Evolutionary conservation across 2,329 filamentous ascomycete genomes (phyloP).

Genomic region (Pezicula radicicola): DNA sequence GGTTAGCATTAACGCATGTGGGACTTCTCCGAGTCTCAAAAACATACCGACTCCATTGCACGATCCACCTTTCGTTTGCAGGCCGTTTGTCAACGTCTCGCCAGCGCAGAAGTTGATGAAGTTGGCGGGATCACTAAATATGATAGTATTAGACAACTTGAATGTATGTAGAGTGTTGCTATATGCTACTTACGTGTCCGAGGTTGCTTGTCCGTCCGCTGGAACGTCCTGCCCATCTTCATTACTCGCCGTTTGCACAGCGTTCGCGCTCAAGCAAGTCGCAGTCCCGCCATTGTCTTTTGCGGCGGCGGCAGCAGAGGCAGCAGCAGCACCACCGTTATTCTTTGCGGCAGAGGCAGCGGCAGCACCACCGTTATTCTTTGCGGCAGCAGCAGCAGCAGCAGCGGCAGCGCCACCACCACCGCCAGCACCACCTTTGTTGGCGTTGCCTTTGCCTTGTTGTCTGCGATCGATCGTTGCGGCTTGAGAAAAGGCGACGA

Average conservation of each 20-base stretch:
- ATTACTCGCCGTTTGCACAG: constrained; percentile 14
- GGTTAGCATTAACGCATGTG: background rate
- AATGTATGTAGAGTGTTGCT: background rate
- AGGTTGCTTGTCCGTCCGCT: constrained; percentile 23
- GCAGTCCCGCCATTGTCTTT: constrained; percentile 25
- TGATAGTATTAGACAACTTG: constrained; percentile 15
- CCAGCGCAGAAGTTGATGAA: constrained; percentile 26
- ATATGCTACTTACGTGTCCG: constrained; percentile 24
- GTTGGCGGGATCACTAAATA: constrained; percentile 35
- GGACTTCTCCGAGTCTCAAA: too few species aligned
- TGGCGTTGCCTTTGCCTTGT: too few species aligned
- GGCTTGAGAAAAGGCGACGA: too few species aligned
- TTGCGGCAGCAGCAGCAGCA: too few species aligned
- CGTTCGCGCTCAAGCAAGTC: constrained; percentile 33
- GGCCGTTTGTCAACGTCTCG: constrained; percentile 52
- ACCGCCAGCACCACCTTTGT: too few species aligned
- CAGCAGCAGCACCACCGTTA: constrained; percentile 16
- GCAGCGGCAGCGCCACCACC: too few species aligned
- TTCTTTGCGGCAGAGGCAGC: background rate
- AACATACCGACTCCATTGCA: constrained; percentile 45
- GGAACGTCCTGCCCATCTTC: constrained; percentile 43
- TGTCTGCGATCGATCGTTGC: too few species aligned
- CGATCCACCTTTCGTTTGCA: constrained; percentile 53
- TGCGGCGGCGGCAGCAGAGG: constrained; percentile 16
- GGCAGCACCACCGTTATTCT: too few species aligned